Evolutionary conservation across 441 rosid genomes (phyloP).

Genomic region (Dalechampia spathulata): DNA sequence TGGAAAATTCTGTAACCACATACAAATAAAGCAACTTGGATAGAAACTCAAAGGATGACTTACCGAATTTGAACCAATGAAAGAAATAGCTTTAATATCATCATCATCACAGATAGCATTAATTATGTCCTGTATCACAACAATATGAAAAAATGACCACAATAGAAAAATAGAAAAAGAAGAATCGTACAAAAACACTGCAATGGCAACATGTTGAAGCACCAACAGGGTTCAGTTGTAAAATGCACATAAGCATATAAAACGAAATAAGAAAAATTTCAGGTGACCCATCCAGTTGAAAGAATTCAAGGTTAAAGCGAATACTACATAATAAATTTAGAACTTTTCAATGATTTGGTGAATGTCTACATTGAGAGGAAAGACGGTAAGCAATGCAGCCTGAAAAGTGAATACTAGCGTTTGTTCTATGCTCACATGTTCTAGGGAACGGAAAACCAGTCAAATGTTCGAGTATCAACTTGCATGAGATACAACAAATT

Average conservation of each 20-base stretch:
- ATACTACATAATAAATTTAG: neutral
- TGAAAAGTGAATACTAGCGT: neutral
- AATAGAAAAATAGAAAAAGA: neutral
- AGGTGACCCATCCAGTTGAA: neutral
- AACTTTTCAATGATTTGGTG: neutral
- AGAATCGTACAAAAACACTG: neutral
- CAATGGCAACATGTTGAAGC: neutral
- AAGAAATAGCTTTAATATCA: conserved; percentile 72
- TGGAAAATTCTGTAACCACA: neutral
- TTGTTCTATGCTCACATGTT: neutral
- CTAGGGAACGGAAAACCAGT: neutral
- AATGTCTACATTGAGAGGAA: neutral
- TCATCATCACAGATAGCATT: conserved; percentile 88
- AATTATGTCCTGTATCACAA: conserved; percentile 51
- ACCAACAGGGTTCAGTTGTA: conserved; percentile 1
- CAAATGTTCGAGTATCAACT: neutral
- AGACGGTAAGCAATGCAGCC: neutral
- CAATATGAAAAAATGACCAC: neutral
- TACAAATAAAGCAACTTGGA: conserved; percentile 6
- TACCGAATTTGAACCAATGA: conserved; percentile 80
- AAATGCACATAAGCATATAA: neutral
- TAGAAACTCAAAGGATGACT: conserved; percentile 19
- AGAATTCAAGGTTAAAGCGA: neutral
- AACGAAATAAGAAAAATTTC: conserved; percentile 3
- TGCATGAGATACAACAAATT: neutral